Percentiles rank a stretch among this genome's conserved stretches.
phyloP scores from a whole-genome alignment of 306 rosid species.

The Dryas drummondii region DNA sequence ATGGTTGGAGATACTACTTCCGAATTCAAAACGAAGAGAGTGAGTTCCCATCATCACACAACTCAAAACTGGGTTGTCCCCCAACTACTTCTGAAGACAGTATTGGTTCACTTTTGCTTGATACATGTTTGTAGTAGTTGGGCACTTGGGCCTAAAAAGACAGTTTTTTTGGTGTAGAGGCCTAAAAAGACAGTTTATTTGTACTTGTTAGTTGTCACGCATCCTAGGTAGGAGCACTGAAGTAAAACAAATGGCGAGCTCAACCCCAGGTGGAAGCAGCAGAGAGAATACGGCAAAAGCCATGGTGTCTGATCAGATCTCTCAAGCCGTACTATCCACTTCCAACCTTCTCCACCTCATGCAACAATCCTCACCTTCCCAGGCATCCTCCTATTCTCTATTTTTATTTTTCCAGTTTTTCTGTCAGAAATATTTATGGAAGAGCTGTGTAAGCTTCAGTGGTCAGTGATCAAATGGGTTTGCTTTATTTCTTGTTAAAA shows the following conservation, averaged over 20 bases:
- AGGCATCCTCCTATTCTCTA: constrained; percentile 37
- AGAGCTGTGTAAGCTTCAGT: not conserved
- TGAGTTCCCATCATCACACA: too few species aligned
- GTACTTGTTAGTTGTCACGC: too few species aligned
- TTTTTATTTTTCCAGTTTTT: not conserved
- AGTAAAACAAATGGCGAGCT: constrained; percentile 44
- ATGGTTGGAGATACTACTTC: too few species aligned
- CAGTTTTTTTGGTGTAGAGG: too few species aligned
- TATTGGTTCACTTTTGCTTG: too few species aligned
- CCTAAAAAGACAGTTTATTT: too few species aligned
- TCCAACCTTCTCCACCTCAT: constrained; percentile 84
- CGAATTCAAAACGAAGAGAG: too few species aligned
- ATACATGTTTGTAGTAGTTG: too few species aligned
- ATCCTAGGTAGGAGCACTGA: too few species aligned
- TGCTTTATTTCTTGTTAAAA: not conserved
- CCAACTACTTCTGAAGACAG: too few species aligned
- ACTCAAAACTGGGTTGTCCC: too few species aligned
- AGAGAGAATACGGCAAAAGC: constrained; percentile 59
- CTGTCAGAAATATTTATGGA: not conserved
- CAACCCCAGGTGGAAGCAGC: constrained; percentile 35
- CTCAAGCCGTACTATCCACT: constrained; percentile 80
- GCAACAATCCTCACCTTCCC: constrained; percentile 76
- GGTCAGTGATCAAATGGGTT: not conserved
- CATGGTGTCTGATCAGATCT: constrained; percentile 71
- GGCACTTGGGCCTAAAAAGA: too few species aligned